Evolutionary conservation across 2,329 filamentous ascomycete genomes (phyloP), one percentile per base, ranked within the genome.

Genomic region (Xylariaceae sp.): DNA sequence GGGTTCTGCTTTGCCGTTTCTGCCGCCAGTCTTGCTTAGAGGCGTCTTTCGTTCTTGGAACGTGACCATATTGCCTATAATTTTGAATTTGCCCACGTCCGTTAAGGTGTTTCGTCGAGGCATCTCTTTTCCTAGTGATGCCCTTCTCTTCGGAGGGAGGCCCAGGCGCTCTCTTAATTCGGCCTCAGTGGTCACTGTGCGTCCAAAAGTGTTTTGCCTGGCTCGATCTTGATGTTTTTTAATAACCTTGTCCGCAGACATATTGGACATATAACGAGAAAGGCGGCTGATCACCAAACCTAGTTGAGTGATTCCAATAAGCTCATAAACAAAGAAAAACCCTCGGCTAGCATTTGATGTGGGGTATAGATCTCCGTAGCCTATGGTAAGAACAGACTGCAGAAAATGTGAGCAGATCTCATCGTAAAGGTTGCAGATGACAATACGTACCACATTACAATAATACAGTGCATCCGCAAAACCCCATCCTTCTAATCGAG

Each of bases 261-360:
- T 37, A 21, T 19, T 33, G 10, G 40, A 40, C 40, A 48, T 48
- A 23, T 44, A 48, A 20, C 37, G 40, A 14, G 45, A 48, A n/a
- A 48, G 32, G 12, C 45, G 40, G 21, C 45, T 44, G 23, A 48
- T 48, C 19, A 48, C 45, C 4, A 48, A 32, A 32, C 45, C 45
- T 32, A 48, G 22, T 27, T 48, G 45, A 6, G 32, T 44, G 16
- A 48, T 43, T 17, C 45, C 45, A 14, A 44, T 39, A 21, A 44
- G 20, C 16, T 48, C 45, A 32, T 44, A 44, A n/a, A 44, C 40
- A 22, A 48, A 37, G 40, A 48, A 44, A 21, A 44, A 48, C 6
- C 36, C 35, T 34, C 40, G 36, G 2, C 4, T 29, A 3, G 45
- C 40, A 22, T 35, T 23, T 19, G 40, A 40, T 2, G 21, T 21